Conservation (phyloP, 108 stramenopile species). For the Nannochloropsis oceanica region DNA sequence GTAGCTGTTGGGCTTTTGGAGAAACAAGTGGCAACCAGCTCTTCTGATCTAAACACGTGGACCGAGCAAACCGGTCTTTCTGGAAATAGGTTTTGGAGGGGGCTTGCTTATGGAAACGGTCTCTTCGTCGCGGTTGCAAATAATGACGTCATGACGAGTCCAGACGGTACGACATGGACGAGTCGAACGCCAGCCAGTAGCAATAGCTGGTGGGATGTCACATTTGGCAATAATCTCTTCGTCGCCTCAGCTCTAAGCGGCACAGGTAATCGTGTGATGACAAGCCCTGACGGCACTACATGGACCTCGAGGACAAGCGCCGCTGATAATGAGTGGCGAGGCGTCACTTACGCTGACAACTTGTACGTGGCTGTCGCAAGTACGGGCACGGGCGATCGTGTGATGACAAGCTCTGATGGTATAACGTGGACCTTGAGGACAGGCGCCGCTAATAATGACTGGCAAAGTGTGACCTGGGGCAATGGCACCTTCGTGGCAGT, state of each 20-base stretch:
- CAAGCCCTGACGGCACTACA: neutral
- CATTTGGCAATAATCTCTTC: neutral
- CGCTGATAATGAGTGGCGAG: neutral
- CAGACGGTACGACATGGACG: neutral
- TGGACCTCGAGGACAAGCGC: neutral
- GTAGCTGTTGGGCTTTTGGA: neutral
- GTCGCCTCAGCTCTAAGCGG: neutral
- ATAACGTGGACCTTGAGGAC: neutral
- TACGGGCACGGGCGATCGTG: neutral
- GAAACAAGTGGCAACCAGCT: neutral
- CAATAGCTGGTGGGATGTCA: neutral
- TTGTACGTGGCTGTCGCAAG: neutral
- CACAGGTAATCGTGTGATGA: neutral
- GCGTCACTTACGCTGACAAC: neutral
- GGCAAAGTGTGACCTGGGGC: neutral
- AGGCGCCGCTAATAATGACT: neutral
- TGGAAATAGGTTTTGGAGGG: neutral
- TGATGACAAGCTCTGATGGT: neutral
- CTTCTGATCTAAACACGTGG: neutral
- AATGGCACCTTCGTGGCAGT: neutral
- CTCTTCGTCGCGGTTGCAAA: neutral
- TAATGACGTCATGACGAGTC: neutral
- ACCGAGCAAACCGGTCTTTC: neutral
- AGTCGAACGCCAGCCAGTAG: neutral
- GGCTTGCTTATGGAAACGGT: neutral